Percentiles rank a stretch among this genome's conserved stretches.
Conservation (phyloP, 2,329 filamentous ascomycete species). For the Epichloe typhina region DNA sequence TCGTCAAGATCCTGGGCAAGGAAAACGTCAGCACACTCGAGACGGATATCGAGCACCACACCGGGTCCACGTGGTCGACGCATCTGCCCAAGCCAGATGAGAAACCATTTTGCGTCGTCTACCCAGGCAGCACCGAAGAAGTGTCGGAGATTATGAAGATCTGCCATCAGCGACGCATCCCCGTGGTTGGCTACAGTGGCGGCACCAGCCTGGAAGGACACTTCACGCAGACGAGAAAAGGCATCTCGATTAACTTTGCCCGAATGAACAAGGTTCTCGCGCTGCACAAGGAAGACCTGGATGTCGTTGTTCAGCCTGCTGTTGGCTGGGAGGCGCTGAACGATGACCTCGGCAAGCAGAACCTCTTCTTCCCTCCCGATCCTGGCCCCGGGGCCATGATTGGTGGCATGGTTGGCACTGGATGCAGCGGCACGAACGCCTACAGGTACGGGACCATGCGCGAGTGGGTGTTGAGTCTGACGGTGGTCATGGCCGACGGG, state of each 20-base stretch:
- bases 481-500: conserved; percentile 80
- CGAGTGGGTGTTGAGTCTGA: conserved; percentile 80
- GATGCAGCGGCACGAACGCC: conserved; percentile 68
- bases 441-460: conserved; percentile 92
- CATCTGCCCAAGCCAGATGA: conserved; percentile 36
- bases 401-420: conserved; percentile 72
- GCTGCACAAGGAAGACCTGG: conserved; percentile 65
- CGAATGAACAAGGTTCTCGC: conserved; percentile 71
- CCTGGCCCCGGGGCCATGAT: conserved; percentile 88
- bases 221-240: conserved; percentile 69
- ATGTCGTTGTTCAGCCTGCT: conserved; percentile 66
- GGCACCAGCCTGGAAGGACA: conserved; percentile 86
- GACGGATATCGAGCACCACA: conserved; percentile 41
- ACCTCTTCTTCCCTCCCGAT: conserved; percentile 84
- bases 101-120: conserved; percentile 58
- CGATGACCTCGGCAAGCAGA: conserved; percentile 56
- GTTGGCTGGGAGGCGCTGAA: conserved; percentile 82
- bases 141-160: conserved; percentile 81
- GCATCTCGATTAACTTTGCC: conserved; percentile 75
- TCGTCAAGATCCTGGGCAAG: conserved; percentile 48
- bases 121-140: conserved; percentile 65
- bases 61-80: conserved; percentile 50
- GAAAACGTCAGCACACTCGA: conserved; percentile 50
- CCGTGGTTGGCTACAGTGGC: conserved; percentile 76
- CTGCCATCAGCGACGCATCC: conserved; percentile 68